phyloP scores from a whole-genome alignment of 1,284 basidiomycete genomes.

The Leccinum variabile region DNA sequence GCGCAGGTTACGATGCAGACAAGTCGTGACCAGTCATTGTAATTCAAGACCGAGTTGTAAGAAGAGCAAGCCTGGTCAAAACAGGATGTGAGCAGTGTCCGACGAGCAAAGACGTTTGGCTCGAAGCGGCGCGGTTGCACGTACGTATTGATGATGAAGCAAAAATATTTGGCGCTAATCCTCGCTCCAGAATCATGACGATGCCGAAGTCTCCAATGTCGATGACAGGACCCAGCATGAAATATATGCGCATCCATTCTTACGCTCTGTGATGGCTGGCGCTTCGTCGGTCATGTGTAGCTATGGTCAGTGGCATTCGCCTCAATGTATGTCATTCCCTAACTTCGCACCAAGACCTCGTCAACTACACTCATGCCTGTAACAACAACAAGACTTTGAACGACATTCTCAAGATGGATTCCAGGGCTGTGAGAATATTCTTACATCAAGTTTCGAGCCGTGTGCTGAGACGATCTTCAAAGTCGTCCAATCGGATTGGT shows the following conservation, averaged over 20 bases:
- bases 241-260: conserved; percentile 59
- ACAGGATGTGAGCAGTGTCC: conserved; percentile 95
- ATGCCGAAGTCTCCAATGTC: conserved; percentile 77
- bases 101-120: conserved; percentile 96
- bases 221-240: conserved; percentile 68
- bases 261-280: conserved; percentile 49
- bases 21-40: conserved; percentile 4
- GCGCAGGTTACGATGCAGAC: conserved; percentile 24
- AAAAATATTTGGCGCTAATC: not conserved
- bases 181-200: conserved; percentile 71
- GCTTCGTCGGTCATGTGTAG: conserved; percentile 75
- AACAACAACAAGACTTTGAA: conserved; percentile 56
- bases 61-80: conserved; percentile 54
- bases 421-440: conserved; percentile 44
- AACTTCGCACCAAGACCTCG: conserved; percentile 23
- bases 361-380: conserved; percentile 55
- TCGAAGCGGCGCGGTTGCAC: conserved; percentile 93
- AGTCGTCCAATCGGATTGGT: conserved; percentile 44
- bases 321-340: not conserved
- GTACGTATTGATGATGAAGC: conserved; percentile 45
- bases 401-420: conserved; percentile 57
- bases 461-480: conserved; percentile 1
- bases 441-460: not conserved
- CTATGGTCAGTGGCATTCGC: conserved; percentile 49
- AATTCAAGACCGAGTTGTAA: not conserved